Evolutionary conservation across 805 yeast species (phyloP).

Genomic region (Wickerhamomyces queroliae): DNA sequence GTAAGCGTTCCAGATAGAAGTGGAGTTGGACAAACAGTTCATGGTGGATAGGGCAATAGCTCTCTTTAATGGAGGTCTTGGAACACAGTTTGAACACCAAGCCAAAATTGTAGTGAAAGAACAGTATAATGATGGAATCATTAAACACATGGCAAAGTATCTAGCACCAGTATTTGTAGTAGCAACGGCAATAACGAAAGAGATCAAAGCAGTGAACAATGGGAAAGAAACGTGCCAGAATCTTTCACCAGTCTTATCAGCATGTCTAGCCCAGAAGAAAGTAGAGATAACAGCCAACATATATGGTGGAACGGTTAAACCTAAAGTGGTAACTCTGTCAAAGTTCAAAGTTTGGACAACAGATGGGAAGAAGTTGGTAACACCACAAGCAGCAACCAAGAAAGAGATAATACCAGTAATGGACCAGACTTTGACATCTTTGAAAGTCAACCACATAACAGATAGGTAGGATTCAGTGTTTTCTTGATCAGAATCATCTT

Average conservation of each 20-base stretch:
- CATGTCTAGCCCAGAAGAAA: slow-evolving; percentile 48
- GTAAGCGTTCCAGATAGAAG: slow-evolving; percentile 52
- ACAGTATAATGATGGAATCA: slow-evolving; percentile 52
- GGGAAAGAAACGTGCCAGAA: slow-evolving; percentile 44
- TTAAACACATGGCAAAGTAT: slow-evolving; percentile 53
- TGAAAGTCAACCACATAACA: slow-evolving; percentile 30
- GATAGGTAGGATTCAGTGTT: slow-evolving; percentile 26
- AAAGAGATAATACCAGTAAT: slow-evolving; percentile 35
- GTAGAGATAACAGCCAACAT: slow-evolving; percentile 44
- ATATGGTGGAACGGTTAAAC: slow-evolving; percentile 57
- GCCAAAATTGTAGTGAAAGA: slow-evolving; percentile 46
- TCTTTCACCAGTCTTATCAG: slow-evolving; percentile 51
- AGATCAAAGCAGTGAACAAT: slow-evolving; percentile 32
- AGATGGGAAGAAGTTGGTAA: slow-evolving; percentile 56
- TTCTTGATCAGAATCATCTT: slow-evolving; percentile 20
- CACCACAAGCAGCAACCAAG: slow-evolving; percentile 54
- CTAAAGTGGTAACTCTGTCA: slow-evolving; percentile 41
- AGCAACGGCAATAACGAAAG: slow-evolving; percentile 44
- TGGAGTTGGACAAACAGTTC: slow-evolving; percentile 50
- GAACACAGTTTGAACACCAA: slow-evolving; percentile 51
- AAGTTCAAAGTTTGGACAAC: slow-evolving; percentile 53
- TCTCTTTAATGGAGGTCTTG: slow-evolving; percentile 54
- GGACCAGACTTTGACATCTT: slow-evolving; percentile 42
- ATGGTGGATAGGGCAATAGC: slow-evolving; percentile 52
- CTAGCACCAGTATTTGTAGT: slow-evolving; percentile 51